Conservation (phyloP, 1,284 basidiomycete genomes). For the Leccinum angustisporum region DNA sequence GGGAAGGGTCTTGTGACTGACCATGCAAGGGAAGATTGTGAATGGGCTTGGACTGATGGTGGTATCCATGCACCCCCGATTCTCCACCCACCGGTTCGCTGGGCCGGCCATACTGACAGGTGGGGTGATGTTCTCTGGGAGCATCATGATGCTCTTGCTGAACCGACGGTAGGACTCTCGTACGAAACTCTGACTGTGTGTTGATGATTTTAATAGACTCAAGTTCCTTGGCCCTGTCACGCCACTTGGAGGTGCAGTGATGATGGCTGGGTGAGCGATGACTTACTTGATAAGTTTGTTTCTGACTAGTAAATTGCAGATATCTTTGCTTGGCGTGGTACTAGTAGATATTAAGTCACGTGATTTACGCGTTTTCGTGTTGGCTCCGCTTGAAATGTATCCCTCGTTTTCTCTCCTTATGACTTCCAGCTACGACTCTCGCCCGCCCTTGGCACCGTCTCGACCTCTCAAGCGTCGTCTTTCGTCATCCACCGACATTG, state of each 20-base stretch:
- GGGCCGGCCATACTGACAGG: conserved; percentile 69
- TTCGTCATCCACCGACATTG: conserved; percentile 42
- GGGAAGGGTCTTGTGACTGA: conserved; percentile 15
- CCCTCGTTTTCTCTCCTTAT: conserved; percentile 14
- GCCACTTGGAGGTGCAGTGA: conserved; percentile 68
- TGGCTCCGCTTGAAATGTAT: conserved; percentile 41
- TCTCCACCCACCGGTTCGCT: conserved; percentile 64
- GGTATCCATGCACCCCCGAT: conserved; percentile 70
- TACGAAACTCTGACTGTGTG: neutral
- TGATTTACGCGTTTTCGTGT: conserved; percentile 38
- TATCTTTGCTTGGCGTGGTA: conserved; percentile 56
- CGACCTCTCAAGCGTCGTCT: conserved; percentile 51
- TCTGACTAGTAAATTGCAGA: conserved; percentile 34
- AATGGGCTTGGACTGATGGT: conserved; percentile 77
- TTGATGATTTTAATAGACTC: conserved; percentile 41
- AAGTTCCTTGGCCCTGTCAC: conserved; percentile 73
- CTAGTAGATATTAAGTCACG: conserved; percentile 24
- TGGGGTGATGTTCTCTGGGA: conserved; percentile 67
- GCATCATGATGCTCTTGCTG: conserved; percentile 64
- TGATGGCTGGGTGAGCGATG: conserved; percentile 74
- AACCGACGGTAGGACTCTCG: conserved; percentile 42
- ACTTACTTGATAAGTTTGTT: too few species aligned
- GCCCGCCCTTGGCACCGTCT: conserved; percentile 22
- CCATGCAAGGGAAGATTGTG: conserved; percentile 50
- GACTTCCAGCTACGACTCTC: neutral